Base-by-base conservation (phyloP, 805 yeast genomes). In the Ogataea dorogensis region DNA sequence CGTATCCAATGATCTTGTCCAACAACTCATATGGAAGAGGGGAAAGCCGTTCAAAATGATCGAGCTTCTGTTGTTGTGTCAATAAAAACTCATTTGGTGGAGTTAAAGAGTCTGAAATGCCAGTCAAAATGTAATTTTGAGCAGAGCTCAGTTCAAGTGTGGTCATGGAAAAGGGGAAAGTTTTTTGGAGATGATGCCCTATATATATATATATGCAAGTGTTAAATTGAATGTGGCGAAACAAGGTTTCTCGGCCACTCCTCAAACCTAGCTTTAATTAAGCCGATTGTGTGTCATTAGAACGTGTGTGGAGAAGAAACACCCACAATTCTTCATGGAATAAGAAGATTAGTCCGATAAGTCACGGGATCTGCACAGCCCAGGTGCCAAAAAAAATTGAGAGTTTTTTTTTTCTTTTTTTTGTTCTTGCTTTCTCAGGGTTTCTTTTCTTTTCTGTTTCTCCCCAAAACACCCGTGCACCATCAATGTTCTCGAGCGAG, bases 11-110 rank as follows among this genome's bases (percentile, higher is more conserved):
- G 22, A 61, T 56, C 27, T 57, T 56, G 39, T 59, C 61, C 7
- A 60, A 47, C 3, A 61, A 32, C 37, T 61, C 67, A 9, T 53
- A 46, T 4, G 65, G 61, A 21, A 61, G 50, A 2, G 60, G 61
- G 1, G 50, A 42, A 24, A 52, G 31, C 9, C 30, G 35, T 14
- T 29, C 35, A 12, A 38, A 25, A 14, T 34, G 36, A 15, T 46
- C 49, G 15, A 42, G 41, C 24, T 46, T 44, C 22, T 32, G 34
- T n/a, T 36, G 42, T 28, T 46, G 47, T 6, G 38, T 38, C 7
- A 42, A 33, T 17, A 41, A 36, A 35, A 46, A 47, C 26, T 47
- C 48, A 31, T 42, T 43, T 11, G 49, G 49, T 6, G 41, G 7
- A 18, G 24, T 13, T 6, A 31, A n/a, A 15, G 41, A 17, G 23